phyloP scores from a whole-genome alignment of 2,329 filamentous ascomycete genomes.

The Penicillium occitanis region DNA sequence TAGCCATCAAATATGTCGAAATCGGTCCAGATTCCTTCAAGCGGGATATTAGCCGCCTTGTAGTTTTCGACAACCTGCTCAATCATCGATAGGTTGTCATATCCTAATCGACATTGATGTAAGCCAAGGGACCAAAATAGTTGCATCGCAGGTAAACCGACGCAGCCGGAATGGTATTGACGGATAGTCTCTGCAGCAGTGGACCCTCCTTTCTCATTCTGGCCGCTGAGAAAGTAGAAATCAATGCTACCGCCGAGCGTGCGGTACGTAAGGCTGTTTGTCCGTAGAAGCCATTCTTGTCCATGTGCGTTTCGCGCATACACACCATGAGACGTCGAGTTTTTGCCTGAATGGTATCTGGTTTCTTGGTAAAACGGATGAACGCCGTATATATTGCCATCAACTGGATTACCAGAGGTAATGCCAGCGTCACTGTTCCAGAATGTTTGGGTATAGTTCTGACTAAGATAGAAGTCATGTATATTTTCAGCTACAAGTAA shows the following conservation, averaged over 20 bases:
- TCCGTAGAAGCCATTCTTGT: not conserved
- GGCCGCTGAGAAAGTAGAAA: not conserved
- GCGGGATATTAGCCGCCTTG: not conserved
- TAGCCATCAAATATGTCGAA: not conserved
- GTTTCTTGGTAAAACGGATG: not conserved
- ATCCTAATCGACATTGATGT: conserved; percentile 83
- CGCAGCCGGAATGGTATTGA: conserved; percentile 66
- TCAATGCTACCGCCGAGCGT: not conserved
- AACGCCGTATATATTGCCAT: not conserved
- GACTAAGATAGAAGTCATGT: no score
- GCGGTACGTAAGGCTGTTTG: not conserved
- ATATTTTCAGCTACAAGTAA: no score
- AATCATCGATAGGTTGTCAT: conserved; percentile 52
- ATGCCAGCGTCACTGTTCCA: no score
- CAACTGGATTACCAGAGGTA: no score
- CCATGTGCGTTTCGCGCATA: not conserved
- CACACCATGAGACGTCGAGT: not conserved
- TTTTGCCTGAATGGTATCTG: not conserved
- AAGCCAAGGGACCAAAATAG: conserved; percentile 80
- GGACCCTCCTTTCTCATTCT: not conserved
- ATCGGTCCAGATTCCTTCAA: not conserved
- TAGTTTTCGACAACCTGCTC: not conserved
- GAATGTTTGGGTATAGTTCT: no score
- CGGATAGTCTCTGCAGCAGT: conserved; percentile 54
- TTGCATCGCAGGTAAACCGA: conserved; percentile 74